Evolutionary conservation across 768 basidiomycete genomes (phyloP).

Genomic region (Macrolepiota fuliginosa): DNA sequence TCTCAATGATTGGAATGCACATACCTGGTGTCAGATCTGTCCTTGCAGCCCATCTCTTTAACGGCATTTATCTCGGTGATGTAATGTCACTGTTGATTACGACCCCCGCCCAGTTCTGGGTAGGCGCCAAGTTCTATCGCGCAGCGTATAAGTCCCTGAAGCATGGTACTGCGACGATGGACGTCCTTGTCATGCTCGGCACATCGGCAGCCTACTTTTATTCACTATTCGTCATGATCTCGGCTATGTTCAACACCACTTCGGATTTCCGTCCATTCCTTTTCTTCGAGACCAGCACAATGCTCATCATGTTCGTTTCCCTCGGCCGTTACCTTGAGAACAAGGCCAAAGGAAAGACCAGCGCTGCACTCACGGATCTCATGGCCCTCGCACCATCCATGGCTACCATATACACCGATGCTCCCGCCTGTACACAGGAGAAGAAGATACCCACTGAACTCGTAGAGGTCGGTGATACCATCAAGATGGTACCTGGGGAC

Average conservation of each 20-base stretch:
- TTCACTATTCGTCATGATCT: conserved; percentile 69
- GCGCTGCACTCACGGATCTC: conserved; percentile 92
- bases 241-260: conserved; percentile 60
- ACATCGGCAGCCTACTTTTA: conserved; percentile 94
- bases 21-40: conserved; percentile 59
- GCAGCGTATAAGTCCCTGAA: conserved; percentile 89
- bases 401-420: conserved; percentile 93
- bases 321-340: conserved; percentile 96
- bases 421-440: conserved; percentile 75
- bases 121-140: conserved; percentile 84
- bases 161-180: conserved; percentile 94
- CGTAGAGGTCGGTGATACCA: conserved; percentile 88
- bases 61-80: conserved; percentile 81
- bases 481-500: conserved; percentile 95
- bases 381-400: conserved; percentile 95
- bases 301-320: conserved; percentile 97
- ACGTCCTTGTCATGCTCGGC: conserved; percentile 93
- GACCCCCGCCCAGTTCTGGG: conserved; percentile 91
- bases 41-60: conserved; percentile 48
- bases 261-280: conserved; percentile 76
- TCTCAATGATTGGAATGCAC: conserved; percentile 80
- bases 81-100: conserved; percentile 73
- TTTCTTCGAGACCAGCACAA: conserved; percentile 99
- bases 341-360: conserved; percentile 94
- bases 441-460: conserved; percentile 93